Evolutionary conservation across 352 stramenopile genomes (phyloP).

Genomic region (Phytophthora kernoviae): DNA sequence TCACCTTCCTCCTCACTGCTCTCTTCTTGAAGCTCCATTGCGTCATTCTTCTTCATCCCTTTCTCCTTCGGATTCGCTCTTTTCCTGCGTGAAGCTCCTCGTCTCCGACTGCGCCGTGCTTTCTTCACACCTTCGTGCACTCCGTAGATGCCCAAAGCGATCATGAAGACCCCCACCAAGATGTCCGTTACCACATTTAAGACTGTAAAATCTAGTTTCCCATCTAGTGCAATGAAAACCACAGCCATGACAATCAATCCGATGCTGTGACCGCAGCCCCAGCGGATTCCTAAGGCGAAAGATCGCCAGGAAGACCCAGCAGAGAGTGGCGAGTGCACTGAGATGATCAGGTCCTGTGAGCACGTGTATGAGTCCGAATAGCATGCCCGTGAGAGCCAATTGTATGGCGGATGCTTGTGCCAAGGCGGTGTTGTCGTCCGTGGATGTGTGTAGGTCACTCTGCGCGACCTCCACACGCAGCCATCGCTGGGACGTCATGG

Average conservation of each 20-base stretch:
- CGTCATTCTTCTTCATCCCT: constrained; percentile 10
- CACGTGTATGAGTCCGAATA: constrained; percentile 72
- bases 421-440: constrained; percentile 34
- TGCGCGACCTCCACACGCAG: constrained; percentile 44
- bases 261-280: constrained; percentile 89
- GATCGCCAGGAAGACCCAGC: constrained; percentile 74
- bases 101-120: constrained; percentile 25
- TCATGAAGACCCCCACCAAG: constrained; percentile 71
- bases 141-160: constrained; percentile 65
- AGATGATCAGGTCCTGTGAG: constrained; percentile 87
- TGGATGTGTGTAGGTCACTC: constrained; percentile 6
- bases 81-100: constrained; percentile 25
- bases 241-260: constrained; percentile 79
- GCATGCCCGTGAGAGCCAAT: constrained; percentile 55
- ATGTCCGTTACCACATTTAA: constrained; percentile 65
- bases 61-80: constrained; percentile 17
- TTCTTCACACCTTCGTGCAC: constrained; percentile 71
- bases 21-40: constrained; percentile 1
- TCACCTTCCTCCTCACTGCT: constrained; percentile 23
- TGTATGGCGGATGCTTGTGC: constrained; percentile 41
- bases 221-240: constrained; percentile 65
- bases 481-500: constrained; percentile 23
- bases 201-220: constrained; percentile 57
- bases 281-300: constrained; percentile 85
- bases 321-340: constrained; percentile 81